These are phyloP conservation scores for Trametes polyzona DNA, from an alignment of 1,284 basidiomycete species.

Conservation along the genomic window DNA sequence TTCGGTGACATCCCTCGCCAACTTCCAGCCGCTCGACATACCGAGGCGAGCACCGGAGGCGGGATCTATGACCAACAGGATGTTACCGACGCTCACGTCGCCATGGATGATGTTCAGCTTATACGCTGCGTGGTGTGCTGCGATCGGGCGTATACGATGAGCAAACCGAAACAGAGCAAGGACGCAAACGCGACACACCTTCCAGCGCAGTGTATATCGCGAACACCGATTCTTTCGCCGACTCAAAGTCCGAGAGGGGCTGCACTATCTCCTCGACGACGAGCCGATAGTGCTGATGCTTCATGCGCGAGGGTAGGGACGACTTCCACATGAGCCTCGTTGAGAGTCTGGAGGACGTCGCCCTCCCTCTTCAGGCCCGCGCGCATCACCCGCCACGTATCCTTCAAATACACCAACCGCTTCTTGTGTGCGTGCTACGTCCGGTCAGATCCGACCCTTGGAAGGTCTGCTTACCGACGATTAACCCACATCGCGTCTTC, in stretches of 20 bases:
- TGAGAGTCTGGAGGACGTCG: background rate
- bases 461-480: conserved; percentile 5
- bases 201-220: background rate
- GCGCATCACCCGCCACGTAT: conserved; percentile 8
- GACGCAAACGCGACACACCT: background rate
- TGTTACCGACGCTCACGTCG: conserved; percentile 6
- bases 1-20: background rate
- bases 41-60: background rate
- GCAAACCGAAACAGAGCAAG: background rate
- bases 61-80: background rate
- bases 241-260: conserved; percentile 4
- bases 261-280: conserved; percentile 27
- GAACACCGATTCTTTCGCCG: background rate
- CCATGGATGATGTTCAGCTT: conserved; percentile 5
- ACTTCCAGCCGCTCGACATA: conserved; percentile 16
- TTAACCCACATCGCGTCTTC: no score
- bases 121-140: conserved; percentile 9
- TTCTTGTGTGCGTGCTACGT: background rate
- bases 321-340: background rate
- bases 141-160: background rate
- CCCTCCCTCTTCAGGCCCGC: background rate
- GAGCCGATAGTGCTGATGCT: conserved; percentile 17
- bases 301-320: conserved; percentile 2
- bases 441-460: background rate
- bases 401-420: conserved; percentile 7